These are phyloP conservation scores for Candida pseudofarinosa DNA, from an alignment of 805 yeast genomes.

Conservation along the genomic window DNA sequence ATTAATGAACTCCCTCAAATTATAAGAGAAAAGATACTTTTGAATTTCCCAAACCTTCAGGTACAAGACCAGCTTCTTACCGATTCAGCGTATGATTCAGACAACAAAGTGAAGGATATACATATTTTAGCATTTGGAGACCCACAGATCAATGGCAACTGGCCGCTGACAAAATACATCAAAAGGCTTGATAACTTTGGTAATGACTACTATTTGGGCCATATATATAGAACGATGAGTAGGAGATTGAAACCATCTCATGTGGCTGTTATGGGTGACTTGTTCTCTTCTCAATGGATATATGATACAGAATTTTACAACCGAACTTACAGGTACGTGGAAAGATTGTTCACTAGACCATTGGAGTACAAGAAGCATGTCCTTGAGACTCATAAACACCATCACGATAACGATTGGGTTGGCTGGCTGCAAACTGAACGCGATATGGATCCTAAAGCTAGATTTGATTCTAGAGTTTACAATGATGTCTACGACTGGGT, in stretches of 20 bases:
- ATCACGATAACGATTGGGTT: conserved; percentile 56
- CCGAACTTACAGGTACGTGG: conserved; percentile 70
- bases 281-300: conserved; percentile 94
- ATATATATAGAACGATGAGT: conserved; percentile 67
- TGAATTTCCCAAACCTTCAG: conserved; percentile 17
- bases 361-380: conserved; percentile 46
- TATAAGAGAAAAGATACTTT: conserved; percentile 11
- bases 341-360: conserved; percentile 64
- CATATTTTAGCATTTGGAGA: conserved; percentile 85
- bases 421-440: conserved; percentile 40
- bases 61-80: conserved; percentile 1
- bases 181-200: conserved; percentile 82
- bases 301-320: conserved; percentile 78
- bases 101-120: conserved; percentile 41
- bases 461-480: conserved; percentile 39
- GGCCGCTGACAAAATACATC: conserved; percentile 65
- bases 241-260: conserved; percentile 65
- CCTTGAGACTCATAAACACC: conserved; percentile 43
- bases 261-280: conserved; percentile 89
- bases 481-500: conserved; percentile 68
- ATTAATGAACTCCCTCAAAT: conserved; percentile 9
- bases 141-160: conserved; percentile 92
- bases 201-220: conserved; percentile 86
- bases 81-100: conserved; percentile 9
- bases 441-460: conserved; percentile 27